Evolutionary conservation across 2,329 filamentous ascomycete species (phyloP), one percentile per base, ranked within the genome.

Genomic region (Tricladium varicosporioides): DNA sequence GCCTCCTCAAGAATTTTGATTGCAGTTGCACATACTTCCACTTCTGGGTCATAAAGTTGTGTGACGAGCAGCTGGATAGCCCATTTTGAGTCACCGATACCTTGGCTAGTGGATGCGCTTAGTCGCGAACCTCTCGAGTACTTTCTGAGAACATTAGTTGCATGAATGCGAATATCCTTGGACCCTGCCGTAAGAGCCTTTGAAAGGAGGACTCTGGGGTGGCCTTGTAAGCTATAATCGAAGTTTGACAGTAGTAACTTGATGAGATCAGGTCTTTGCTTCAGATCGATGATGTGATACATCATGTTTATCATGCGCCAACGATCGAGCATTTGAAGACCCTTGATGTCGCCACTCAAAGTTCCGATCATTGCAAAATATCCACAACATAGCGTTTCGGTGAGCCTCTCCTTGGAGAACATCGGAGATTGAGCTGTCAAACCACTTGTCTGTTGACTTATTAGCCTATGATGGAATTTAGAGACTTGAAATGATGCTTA

Each of bases 231-330:
- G 16, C 86, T 89, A 70, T 96, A 99, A 73, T 99, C 93, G 73
- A 99, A 92, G 67, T 92, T 94, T 49, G 89, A 87, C 8, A 99
- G 80, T 32, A 99, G 81, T 9, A 93, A 81, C 70, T 92, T 91
- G 70, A 97, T 91, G 58, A 99, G 78, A 71, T 99, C 94, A 47
- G 93, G 91, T 2, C 94, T 88, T 72, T 94, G 89, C 66, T 89
- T 91, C 46, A 96, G 79, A 69, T 97, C 93, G 57, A 97, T 83
- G 60, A 99, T 96, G 73, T 97, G 94, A 71, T 99, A 99, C 80
- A 97, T 95, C 91, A 99, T 99, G 73, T 97, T 97, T 75, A 97
- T 92, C 81, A 99, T 95, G 66, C 92, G 91, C 93, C 94, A 97
- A 66, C 91, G 81, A 71, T 97, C 93, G 69, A 99, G 83, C 75